Percentiles rank a stretch among this genome's conserved stretches.
phyloP scores from a whole-genome alignment of 768 basidiomycete species.

The Daedaleopsis sinensis region DNA sequence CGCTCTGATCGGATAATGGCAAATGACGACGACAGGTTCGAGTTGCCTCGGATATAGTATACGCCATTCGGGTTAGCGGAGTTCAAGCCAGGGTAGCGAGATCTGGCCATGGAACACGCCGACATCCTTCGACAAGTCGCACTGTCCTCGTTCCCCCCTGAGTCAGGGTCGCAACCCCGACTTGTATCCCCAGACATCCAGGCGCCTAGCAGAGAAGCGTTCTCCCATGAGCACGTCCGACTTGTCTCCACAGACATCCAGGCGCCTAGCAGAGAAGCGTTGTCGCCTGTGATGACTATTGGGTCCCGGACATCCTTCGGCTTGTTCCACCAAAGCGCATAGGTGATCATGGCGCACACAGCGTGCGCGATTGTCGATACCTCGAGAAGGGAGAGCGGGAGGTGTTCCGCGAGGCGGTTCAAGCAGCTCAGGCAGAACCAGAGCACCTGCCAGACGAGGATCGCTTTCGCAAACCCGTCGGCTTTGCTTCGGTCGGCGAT shows the following conservation, averaged over 20 bases:
- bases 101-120: no score
- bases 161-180: no score
- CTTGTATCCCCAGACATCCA: no score
- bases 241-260: neutral
- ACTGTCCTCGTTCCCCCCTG: no score
- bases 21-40: no score
- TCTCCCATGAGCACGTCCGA: no score
- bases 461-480: conserved; percentile 32
- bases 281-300: neutral
- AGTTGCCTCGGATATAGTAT: no score
- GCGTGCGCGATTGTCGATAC: conserved; percentile 39
- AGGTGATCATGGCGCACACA: conserved; percentile 33
- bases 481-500: conserved; percentile 38
- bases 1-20: no score
- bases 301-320: conserved; percentile 35
- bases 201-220: no score
- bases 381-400: conserved; percentile 38
- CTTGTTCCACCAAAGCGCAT: conserved; percentile 43
- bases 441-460: conserved; percentile 34
- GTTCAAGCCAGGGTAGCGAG: no score
- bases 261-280: neutral
- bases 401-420: conserved; percentile 22
- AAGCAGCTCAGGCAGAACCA: conserved; percentile 38
- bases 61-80: no score
- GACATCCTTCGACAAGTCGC: no score